Evolutionary conservation across 345 rosid genomes (phyloP).

Genomic region (Lepidium sativum): DNA sequence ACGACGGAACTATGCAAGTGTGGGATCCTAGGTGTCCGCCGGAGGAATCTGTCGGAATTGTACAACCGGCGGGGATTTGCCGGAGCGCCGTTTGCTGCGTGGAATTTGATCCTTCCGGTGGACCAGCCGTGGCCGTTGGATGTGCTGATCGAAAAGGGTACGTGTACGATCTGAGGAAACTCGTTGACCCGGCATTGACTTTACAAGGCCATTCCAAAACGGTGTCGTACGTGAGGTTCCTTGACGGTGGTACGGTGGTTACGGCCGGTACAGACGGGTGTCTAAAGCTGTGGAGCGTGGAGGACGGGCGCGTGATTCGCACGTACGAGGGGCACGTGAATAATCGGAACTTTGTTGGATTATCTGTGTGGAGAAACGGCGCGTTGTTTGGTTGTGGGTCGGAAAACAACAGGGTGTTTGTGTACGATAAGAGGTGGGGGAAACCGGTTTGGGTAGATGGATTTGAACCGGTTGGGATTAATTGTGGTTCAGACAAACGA

Average conservation of each 20-base stretch:
- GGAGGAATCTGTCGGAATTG: slow-evolving; percentile 38
- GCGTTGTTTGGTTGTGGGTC: slow-evolving; percentile 81
- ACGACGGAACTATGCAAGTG: slow-evolving; percentile 80
- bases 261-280: slow-evolving; percentile 68
- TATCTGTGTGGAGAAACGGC: slow-evolving; percentile 71
- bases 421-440: slow-evolving; percentile 77
- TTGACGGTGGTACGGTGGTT: slow-evolving; percentile 35
- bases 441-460: slow-evolving; percentile 76
- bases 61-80: slow-evolving; percentile 35
- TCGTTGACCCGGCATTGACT: slow-evolving; percentile 36
- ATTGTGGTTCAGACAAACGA: slow-evolving; percentile 21
- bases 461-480: slow-evolving; percentile 33
- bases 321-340: slow-evolving; percentile 77
- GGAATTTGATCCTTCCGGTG: slow-evolving; percentile 64
- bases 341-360: slow-evolving; percentile 65
- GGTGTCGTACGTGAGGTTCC: slow-evolving; percentile 59
- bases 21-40: slow-evolving; percentile 69
- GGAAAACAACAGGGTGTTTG: slow-evolving; percentile 66
- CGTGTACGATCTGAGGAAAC: slow-evolving; percentile 56
- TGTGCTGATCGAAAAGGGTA: slow-evolving; percentile 71
- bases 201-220: slow-evolving; percentile 61
- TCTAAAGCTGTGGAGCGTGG: slow-evolving; percentile 56
- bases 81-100: slow-evolving; percentile 60
- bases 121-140: slow-evolving; percentile 50
- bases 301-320: slow-evolving; percentile 31